Percentiles rank a stretch among this genome's conserved stretches.
Conservation (phyloP, 1,284 basidiomycete species). For the Xerocomus cyaneibrunnescens region DNA sequence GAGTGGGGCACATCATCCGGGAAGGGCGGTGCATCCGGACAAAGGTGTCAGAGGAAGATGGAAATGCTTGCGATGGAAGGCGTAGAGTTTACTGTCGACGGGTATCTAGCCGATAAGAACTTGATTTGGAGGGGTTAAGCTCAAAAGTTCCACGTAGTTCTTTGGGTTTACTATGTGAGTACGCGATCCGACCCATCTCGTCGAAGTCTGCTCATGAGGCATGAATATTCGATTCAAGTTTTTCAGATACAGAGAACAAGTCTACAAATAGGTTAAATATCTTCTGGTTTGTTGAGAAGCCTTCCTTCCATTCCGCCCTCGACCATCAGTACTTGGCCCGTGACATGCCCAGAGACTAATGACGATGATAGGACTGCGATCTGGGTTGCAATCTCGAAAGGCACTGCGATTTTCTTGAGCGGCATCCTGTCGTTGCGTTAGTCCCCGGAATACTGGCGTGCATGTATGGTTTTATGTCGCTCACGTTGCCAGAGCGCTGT, state of each 20-base stretch:
- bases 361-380: conserved; percentile 61
- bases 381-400: conserved; percentile 63
- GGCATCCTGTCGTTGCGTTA: conserved; percentile 40
- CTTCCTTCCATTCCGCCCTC: conserved; percentile 77
- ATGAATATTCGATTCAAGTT: no score
- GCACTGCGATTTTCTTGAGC: conserved; percentile 61
- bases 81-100: conserved; percentile 45
- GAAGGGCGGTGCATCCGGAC: conserved; percentile 6
- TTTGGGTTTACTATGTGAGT: background rate
- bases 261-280: conserved; percentile 19
- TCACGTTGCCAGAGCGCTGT: conserved; percentile 63
- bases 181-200: background rate
- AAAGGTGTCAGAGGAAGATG: conserved; percentile 38
- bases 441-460: background rate
- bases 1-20: conserved; percentile 48
- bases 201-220: background rate
- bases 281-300: conserved; percentile 41
- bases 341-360: conserved; percentile 66
- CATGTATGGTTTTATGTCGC: conserved; percentile 21
- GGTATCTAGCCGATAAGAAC: conserved; percentile 35
- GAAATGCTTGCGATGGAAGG: conserved; percentile 50
- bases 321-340: conserved; percentile 68
- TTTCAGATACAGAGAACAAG: background rate
- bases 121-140: conserved; percentile 19
- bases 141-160: background rate